Evolutionary conservation across 75 land plant genomes (phyloP).

Genomic region (Cryptomeria japonica): DNA sequence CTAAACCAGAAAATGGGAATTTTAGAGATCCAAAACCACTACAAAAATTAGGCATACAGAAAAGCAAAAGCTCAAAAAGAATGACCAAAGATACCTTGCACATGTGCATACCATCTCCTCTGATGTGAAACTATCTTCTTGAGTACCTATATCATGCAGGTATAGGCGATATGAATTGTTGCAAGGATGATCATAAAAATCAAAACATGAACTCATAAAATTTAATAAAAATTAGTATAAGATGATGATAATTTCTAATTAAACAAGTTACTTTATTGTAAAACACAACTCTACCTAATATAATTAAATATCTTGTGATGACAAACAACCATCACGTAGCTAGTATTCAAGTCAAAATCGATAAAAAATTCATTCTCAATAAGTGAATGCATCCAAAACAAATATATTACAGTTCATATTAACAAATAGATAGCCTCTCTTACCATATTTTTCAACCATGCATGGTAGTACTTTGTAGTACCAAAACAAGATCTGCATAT

Average conservation of each 20-base stretch:
- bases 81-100: constrained; percentile 48
- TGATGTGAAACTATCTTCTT: constrained; percentile 85
- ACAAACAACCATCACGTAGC: neutral
- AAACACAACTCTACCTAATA: too few relatives aligned
- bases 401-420: neutral
- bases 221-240: neutral
- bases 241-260: too few relatives aligned
- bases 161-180: constrained; percentile 89
- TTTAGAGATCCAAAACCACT: neutral
- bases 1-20: neutral
- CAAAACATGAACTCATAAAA: neutral
- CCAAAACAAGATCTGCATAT: constrained; percentile 88
- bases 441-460: constrained; percentile 87
- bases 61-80: neutral
- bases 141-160: constrained; percentile 83
- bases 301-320: neutral
- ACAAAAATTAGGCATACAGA: neutral
- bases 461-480: constrained; percentile 86
- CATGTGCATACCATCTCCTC: constrained; percentile 79
- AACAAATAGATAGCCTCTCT: constrained; percentile 9
- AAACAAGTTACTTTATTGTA: neutral
- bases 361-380: neutral
- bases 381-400: neutral
- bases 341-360: neutral
- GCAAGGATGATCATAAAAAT: constrained; percentile 58